phyloP scores from a whole-genome alignment of 2,329 filamentous ascomycete species.

The Verticillium dahliae region DNA sequence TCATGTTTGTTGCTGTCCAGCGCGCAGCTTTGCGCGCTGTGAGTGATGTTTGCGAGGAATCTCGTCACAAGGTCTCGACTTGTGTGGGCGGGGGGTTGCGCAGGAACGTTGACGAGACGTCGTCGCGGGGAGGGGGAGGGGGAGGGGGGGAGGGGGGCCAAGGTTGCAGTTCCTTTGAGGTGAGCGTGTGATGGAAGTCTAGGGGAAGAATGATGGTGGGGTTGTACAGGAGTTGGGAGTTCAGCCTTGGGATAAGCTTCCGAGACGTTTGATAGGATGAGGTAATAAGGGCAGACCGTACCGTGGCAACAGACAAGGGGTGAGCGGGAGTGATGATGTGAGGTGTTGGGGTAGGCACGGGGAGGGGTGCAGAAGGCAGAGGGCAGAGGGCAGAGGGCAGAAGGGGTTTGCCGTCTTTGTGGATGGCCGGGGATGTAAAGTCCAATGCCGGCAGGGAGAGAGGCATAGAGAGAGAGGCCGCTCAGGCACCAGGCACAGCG shows the following conservation, averaged over 20 bases:
- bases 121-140: neutral
- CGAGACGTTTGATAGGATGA: neutral
- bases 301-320: neutral
- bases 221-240: neutral
- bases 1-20: constrained; percentile 25
- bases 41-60: too few relatives aligned
- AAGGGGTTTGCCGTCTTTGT: neutral
- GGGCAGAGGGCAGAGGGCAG: too few relatives aligned
- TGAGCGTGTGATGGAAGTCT: neutral
- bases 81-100: too few relatives aligned
- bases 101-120: neutral
- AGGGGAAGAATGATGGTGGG: neutral
- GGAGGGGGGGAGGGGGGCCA: neutral
- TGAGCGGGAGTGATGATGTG: neutral
- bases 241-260: neutral
- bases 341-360: neutral
- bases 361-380: neutral
- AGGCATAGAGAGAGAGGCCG: neutral
- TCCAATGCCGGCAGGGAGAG: neutral
- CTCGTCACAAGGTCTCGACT: too few relatives aligned
- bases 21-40: neutral
- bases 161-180: neutral
- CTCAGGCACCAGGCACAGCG: neutral
- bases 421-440: neutral
- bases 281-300: neutral